Conservation (phyloP, 108 stramenopile species). For the Nannochloropsis gaditana region DNA sequence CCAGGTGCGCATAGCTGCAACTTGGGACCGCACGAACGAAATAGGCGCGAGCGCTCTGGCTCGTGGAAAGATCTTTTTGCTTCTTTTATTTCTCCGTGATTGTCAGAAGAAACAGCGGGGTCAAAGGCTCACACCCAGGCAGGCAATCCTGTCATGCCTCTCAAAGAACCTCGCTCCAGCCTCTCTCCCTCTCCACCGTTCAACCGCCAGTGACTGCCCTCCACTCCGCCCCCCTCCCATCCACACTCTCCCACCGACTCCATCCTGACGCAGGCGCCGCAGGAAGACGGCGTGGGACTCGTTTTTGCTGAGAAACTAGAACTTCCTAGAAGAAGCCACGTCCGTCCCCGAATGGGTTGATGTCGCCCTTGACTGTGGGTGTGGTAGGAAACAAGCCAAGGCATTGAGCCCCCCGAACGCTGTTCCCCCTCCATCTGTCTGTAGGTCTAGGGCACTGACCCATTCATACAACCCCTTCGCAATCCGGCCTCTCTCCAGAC, state of each 20-base stretch:
- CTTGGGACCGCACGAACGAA: too few relatives aligned
- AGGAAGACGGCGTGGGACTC: background rate
- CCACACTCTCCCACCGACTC: background rate
- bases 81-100: too few relatives aligned
- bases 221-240: background rate
- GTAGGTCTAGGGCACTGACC: background rate
- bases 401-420: background rate
- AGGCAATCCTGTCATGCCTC: too few relatives aligned
- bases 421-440: background rate
- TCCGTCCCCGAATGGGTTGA: constrained; percentile 40
- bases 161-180: too few relatives aligned
- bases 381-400: background rate
- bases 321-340: constrained; percentile 18
- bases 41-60: too few relatives aligned
- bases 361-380: constrained; percentile 23
- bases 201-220: too few relatives aligned
- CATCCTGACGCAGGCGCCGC: background rate
- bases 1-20: too few relatives aligned
- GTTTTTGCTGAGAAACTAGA: background rate
- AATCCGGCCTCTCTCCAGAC: background rate
- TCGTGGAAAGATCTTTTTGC: too few relatives aligned
- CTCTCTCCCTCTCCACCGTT: too few relatives aligned
- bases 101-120: too few relatives aligned
- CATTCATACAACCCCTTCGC: background rate
- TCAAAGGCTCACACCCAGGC: too few relatives aligned